Base-by-base conservation (phyloP, 176 grass and related monocot species). In the Avena sativa region DNA sequence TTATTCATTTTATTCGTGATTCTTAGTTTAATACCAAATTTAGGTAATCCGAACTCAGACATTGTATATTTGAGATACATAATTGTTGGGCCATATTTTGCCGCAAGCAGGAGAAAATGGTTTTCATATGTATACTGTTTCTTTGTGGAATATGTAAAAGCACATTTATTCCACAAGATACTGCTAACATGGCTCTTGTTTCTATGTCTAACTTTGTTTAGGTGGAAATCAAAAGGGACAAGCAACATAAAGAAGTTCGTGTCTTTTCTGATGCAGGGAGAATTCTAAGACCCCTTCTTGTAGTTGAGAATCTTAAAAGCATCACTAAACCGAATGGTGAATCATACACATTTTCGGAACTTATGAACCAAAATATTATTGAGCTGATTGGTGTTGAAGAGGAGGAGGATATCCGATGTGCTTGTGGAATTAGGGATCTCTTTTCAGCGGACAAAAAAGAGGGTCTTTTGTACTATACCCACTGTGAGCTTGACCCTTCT, bases 151-250 rank as follows among this genome's bases (percentile, higher is more conserved):
- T 74, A 66, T 30, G 44, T 70, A 13, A 38, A 72, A 74, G 57
- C 79, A 23, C 51, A 60, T 85, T 32, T 23, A 12, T 80, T 11
- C 59, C 65, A 48, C 32, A 58, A 89, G 57, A 66, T 25, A 34
- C 26, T 79, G 40, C 43, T 89, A 59, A 86, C 48, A 83, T 78
- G 55, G n/a, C 79, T 86, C 26, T 10, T 85, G 12, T 73, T 85
- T 74, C 57, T 57, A 50, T 76, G 46, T 85, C 23, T 76, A 61
- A 81, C 59, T 81, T 86, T 88, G 53, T 53, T 47, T 85, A 97
- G 95, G 93, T 95, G 85, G 93, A 95, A 88, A 93, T 98, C 79
- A 98, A 98, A 87, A 87, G 72, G 84, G 95, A 98, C 83, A 84
- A 66, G 67, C 60, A 85, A 76, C 62, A 95, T 50, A 95, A 88